These are phyloP conservation scores for Trichoderma hamatum DNA, from an alignment of 2,329 filamentous ascomycete species.

Conservation along the genomic window DNA sequence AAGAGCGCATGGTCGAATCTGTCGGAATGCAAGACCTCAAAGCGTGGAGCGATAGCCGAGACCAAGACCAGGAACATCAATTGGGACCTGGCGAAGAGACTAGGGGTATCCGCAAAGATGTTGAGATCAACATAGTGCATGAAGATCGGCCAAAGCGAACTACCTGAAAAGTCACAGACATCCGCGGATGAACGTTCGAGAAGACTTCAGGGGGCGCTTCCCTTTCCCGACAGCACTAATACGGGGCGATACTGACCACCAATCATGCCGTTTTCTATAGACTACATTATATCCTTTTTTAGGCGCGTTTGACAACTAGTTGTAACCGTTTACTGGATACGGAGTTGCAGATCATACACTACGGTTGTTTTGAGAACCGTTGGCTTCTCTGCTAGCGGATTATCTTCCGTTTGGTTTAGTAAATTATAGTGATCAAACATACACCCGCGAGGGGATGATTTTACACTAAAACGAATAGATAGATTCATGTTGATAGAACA, in stretches of 20 bases:
- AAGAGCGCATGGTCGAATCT: slow-evolving; percentile 32
- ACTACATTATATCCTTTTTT: background rate
- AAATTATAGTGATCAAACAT: background rate
- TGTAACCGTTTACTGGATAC: background rate
- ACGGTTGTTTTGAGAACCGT: background rate
- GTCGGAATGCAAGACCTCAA: slow-evolving; percentile 31
- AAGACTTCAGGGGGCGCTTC: slow-evolving; percentile 4
- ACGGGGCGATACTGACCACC: background rate
- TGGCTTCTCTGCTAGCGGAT: background rate
- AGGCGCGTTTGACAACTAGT: background rate
- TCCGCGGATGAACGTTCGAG: slow-evolving; percentile 11
- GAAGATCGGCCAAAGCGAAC: background rate
- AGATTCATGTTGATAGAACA: background rate
- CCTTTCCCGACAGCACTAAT: background rate
- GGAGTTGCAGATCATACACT: background rate
- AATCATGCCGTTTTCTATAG: background rate
- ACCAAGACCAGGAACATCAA: background rate
- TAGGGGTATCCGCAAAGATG: slow-evolving; percentile 8
- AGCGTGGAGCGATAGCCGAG: slow-evolving; percentile 14
- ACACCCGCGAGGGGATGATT: background rate
- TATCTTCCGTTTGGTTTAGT: background rate
- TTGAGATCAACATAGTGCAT: slow-evolving; percentile 10
- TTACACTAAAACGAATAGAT: background rate
- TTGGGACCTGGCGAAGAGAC: background rate
- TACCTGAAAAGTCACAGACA: background rate